Conservation (phyloP, 306 rosid genomes). For the Vicia villosa region DNA sequence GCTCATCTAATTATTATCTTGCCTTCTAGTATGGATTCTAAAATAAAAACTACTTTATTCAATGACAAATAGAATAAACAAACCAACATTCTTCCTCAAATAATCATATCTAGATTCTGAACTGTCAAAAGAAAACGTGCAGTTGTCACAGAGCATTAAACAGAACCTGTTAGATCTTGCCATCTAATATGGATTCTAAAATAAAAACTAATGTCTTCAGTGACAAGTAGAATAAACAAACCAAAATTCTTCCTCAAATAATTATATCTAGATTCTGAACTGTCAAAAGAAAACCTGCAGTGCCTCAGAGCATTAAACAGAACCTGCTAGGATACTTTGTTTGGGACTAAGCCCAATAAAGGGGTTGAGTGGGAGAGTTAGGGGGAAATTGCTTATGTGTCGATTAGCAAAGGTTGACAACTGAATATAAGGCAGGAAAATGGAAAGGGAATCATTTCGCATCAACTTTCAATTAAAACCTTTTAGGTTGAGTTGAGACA, state of each 20-base stretch:
- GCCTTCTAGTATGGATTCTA: constrained; percentile 4
- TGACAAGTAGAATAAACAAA: constrained; percentile 2
- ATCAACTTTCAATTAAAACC: neutral
- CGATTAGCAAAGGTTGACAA: neutral
- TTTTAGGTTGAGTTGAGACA: neutral
- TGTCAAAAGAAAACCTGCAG: constrained; percentile 30
- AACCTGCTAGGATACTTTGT: neutral
- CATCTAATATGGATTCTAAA: constrained; percentile 8
- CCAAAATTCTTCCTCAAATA: constrained; percentile 21
- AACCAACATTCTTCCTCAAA: constrained; percentile 25
- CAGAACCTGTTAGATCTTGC: constrained; percentile 11
- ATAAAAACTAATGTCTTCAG: constrained; percentile 12
- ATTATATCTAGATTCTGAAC: constrained; percentile 1
- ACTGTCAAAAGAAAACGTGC: constrained; percentile 29
- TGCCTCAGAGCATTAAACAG: no score
- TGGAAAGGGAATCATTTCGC: neutral
- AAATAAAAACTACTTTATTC: constrained; percentile 12
- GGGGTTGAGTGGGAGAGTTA: neutral
- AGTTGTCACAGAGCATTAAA: constrained; percentile 1
- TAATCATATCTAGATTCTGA: neutral
- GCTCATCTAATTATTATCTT: constrained; percentile 10
- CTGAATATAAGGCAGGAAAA: neutral
- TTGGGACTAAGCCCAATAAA: neutral
- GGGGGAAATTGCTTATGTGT: neutral
- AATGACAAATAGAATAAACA: neutral